These are phyloP conservation scores for Pseudodiploospora longispora DNA, from an alignment of 2,329 filamentous ascomycete species.

Conservation along the genomic window DNA sequence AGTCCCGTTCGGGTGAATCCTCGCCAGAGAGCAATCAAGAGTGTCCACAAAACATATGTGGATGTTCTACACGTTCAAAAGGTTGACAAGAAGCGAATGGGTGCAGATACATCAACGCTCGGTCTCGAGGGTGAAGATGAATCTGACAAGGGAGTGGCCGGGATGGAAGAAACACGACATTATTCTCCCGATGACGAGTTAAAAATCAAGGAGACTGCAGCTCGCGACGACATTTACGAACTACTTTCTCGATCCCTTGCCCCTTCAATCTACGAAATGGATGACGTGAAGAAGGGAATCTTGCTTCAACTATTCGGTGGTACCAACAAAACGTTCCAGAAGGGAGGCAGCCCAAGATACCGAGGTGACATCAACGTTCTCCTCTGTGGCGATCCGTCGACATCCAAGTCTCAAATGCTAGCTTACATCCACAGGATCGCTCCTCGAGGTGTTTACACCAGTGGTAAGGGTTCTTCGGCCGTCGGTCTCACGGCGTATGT, in stretches of 20 bases:
- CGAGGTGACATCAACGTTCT: constrained; percentile 96
- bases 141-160: constrained; percentile 56
- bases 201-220: constrained; percentile 75
- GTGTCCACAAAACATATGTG: constrained; percentile 95
- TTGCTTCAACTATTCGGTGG: constrained; percentile 93
- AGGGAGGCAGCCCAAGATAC: constrained; percentile 91
- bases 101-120: constrained; percentile 81
- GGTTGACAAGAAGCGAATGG: constrained; percentile 89
- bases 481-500: constrained; percentile 77
- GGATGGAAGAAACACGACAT: constrained; percentile 75
- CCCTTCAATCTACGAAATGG: constrained; percentile 94
- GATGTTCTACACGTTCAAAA: constrained; percentile 95
- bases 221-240: constrained; percentile 83
- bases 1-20: constrained; percentile 92
- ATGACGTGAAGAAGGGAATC: constrained; percentile 98
- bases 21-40: constrained; percentile 84
- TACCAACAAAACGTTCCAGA: constrained; percentile 96
- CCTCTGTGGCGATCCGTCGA: constrained; percentile 94
- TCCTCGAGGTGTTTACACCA: constrained; percentile 76
- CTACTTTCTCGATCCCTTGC: constrained; percentile 83
- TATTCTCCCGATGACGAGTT: constrained; percentile 80
- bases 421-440: constrained; percentile 97
- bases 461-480: constrained; percentile 71
- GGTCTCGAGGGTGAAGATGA: constrained; percentile 69
- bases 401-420: constrained; percentile 89